Conservation (phyloP, 2,329 filamentous ascomycete genomes). For the Beauveria pseudobassiana region DNA sequence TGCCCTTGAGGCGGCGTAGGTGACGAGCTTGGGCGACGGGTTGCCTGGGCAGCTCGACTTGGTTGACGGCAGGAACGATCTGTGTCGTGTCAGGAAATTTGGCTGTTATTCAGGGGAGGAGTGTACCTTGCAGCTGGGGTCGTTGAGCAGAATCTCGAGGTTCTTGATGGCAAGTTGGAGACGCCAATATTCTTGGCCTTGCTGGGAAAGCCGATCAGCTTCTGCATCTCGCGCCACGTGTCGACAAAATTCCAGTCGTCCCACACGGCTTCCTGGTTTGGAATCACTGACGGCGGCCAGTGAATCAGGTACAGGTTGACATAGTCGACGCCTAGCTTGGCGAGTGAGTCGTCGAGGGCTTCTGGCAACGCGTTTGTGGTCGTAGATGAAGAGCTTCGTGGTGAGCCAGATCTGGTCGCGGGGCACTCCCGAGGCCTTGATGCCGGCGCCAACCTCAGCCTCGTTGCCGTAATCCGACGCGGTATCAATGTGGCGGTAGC, state of each 20-base stretch:
- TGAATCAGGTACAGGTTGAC: conserved; percentile 67
- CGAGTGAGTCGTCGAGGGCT: conserved; percentile 52
- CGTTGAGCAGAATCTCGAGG: conserved; percentile 64
- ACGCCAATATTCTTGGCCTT: conserved; percentile 76
- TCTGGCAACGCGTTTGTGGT: conserved; percentile 62
- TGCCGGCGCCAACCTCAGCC: conserved; percentile 57
- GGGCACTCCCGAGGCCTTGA: conserved; percentile 56
- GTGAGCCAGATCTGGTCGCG: conserved; percentile 63
- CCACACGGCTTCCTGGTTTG: conserved; percentile 59
- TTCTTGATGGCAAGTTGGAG: conserved; percentile 71
- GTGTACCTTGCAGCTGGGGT: conserved; percentile 52
- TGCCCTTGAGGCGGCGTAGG: conserved; percentile 65
- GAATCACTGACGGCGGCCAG: conserved; percentile 60
- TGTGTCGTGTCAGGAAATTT: conserved; percentile 17
- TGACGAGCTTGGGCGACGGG: conserved; percentile 71
- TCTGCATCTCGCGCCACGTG: conserved; percentile 66
- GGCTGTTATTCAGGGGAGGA: not conserved
- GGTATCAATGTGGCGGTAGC: conserved; percentile 72
- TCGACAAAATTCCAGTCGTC: conserved; percentile 77
- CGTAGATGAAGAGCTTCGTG: conserved; percentile 76
- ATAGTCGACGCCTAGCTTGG: conserved; percentile 55
- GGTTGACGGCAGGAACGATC: conserved; percentile 64
- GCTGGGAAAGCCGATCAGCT: conserved; percentile 54
- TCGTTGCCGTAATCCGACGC: conserved; percentile 75
- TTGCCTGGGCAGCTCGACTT: conserved; percentile 73